Base-by-base conservation (phyloP, 2,329 filamentous ascomycete genomes). In the Bretziella fagacearum region DNA sequence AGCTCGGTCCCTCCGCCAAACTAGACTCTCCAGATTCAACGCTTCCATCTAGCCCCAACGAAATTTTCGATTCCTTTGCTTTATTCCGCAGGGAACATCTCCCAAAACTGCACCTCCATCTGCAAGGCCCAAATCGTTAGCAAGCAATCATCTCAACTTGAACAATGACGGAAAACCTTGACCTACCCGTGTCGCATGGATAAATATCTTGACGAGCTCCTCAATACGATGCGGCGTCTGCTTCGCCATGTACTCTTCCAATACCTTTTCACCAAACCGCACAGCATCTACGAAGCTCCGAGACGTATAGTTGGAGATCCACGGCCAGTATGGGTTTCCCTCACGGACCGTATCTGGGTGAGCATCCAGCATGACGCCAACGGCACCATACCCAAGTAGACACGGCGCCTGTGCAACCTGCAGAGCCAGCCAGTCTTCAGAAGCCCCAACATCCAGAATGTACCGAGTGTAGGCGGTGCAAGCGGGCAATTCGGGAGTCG, bases 261-360 rank as follows among this genome's bases (percentile, higher is more conserved):
- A 68, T 25, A 93, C 62, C 51, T 74, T 82, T 82, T 52, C 5
- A 18, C 84, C 84, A 2, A 75, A 68, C 53, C 67, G 67, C 46
- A 93, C 82, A 4, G 84, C 83, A 52, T 77, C 39, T 1, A 68
- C 63, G 54, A 93, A 95, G 58, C 91, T 83, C 1, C 84, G 78
- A 2, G 79, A 81, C 13, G 82, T 74, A 58, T 95, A 96, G 57
- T 84, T 93, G 58, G 87, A 70, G 54, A 96, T 84, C 89, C 89
- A 96, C 39, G 77, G 73, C 80, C 82, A 91, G 64, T 93, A 96
- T 15, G 64, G 68, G 59, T 89, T 93, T 0, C 67, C 74, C 10
- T 80, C 68, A 32, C 69, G 68, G 52, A 66, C 66, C 29, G 77
- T 81, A n/a, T 65, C 67, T 42, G 70, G 63, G 52, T 82, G 77